Evolutionary conservation across 2,329 filamentous ascomycete species (phyloP).

Genomic region (Colletotrichum cereale): DNA sequence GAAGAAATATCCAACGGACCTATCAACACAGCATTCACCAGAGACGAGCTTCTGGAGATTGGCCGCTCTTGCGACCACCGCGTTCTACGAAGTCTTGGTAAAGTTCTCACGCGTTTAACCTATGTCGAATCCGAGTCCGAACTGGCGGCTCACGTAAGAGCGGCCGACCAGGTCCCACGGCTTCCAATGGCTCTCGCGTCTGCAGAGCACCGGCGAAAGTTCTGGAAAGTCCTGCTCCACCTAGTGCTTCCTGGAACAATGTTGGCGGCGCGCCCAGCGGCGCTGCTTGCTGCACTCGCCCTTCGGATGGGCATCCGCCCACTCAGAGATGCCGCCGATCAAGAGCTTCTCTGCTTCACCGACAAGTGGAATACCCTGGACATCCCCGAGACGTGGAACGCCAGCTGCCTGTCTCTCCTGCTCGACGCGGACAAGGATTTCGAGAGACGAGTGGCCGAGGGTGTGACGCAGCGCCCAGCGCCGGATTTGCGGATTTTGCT

Average conservation of each 20-base stretch:
- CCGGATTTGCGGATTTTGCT: slow-evolving; percentile 48
- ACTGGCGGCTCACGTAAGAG: slow-evolving; percentile 58
- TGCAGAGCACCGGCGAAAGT: slow-evolving; percentile 51
- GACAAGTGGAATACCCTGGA: slow-evolving; percentile 61
- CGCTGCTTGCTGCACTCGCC: slow-evolving; percentile 60
- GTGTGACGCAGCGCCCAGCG: slow-evolving; percentile 37
- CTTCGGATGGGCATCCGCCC: slow-evolving; percentile 61
- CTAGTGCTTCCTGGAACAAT: slow-evolving; percentile 61
- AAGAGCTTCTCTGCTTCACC: slow-evolving; percentile 56
- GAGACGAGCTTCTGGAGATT: slow-evolving; percentile 63
- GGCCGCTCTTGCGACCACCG: slow-evolving; percentile 62
- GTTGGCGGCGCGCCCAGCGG: slow-evolving; percentile 57
- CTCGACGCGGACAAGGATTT: slow-evolving; percentile 59
- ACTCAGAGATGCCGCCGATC: slow-evolving; percentile 54
- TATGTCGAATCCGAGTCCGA: slow-evolving; percentile 56
- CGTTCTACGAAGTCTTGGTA: slow-evolving; percentile 61
- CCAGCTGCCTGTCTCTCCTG: slow-evolving; percentile 58
- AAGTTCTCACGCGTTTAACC: slow-evolving; percentile 59
- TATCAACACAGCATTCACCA: slow-evolving; percentile 53
- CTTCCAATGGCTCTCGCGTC: slow-evolving; percentile 59
- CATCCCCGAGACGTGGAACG: slow-evolving; percentile 63
- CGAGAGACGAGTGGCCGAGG: slow-evolving; percentile 45
- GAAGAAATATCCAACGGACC: slow-evolving; percentile 43
- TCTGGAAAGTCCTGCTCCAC: slow-evolving; percentile 64
- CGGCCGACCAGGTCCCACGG: slow-evolving; percentile 49